Conservation (phyloP, 345 rosid species). For the Diplotaxis tenuifolia region DNA sequence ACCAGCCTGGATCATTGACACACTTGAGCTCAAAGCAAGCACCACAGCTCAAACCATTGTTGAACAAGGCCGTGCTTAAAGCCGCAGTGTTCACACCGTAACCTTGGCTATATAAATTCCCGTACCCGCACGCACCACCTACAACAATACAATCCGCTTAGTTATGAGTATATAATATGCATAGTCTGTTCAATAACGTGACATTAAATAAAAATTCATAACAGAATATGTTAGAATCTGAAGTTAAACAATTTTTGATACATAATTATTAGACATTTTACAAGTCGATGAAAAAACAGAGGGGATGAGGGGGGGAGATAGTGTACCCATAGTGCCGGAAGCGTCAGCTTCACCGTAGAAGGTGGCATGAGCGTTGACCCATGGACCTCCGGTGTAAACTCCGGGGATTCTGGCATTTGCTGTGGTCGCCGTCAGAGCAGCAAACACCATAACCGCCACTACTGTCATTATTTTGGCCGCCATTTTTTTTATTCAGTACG, state of each 20-base stretch:
- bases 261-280: no score
- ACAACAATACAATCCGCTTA: not conserved
- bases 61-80: slow-evolving; percentile 68
- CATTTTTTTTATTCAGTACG: slow-evolving; percentile 23
- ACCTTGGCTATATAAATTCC: slow-evolving; percentile 68
- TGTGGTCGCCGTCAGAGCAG: slow-evolving; percentile 6
- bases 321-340: slow-evolving; percentile 84
- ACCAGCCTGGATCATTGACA: slow-evolving; percentile 53
- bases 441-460: slow-evolving; percentile 20
- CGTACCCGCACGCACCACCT: slow-evolving; percentile 83
- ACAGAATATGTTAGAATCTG: no score
- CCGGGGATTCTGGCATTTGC: slow-evolving; percentile 65
- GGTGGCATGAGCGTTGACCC: slow-evolving; percentile 82
- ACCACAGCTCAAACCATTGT: slow-evolving; percentile 66
- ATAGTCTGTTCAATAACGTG: not conserved
- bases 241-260: no score
- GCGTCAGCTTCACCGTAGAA: slow-evolving; percentile 85
- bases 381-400: slow-evolving; percentile 55
- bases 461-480: slow-evolving; percentile 11
- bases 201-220: no score
- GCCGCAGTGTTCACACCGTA: slow-evolving; percentile 75
- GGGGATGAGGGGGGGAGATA: not conserved
- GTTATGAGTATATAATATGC: not conserved
- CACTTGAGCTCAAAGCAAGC: slow-evolving; percentile 70
- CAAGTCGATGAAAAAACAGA: not conserved